Evolutionary conservation across 345 rosid genomes (phyloP).

Genomic region (Linum trigynum): DNA sequence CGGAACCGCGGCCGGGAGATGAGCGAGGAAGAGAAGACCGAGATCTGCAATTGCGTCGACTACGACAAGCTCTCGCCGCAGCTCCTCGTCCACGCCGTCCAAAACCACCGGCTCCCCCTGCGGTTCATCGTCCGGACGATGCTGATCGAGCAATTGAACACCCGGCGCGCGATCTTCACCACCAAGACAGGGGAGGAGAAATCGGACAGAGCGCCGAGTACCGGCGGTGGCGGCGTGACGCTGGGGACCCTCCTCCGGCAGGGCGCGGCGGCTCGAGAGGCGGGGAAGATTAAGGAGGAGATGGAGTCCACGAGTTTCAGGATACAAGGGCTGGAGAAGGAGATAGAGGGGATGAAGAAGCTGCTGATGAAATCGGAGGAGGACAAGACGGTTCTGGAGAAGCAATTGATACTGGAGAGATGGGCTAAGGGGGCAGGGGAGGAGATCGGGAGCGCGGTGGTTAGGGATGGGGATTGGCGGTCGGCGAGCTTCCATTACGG

Average conservation of each 20-base stretch:
- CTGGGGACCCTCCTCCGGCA: constrained; percentile 64
- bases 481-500: constrained; percentile 59
- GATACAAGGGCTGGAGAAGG: constrained; percentile 57
- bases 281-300: constrained; percentile 51
- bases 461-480: constrained; percentile 17
- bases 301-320: constrained; percentile 63
- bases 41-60: constrained; percentile 55
- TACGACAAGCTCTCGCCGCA: constrained; percentile 64
- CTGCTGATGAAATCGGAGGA: constrained; percentile 26
- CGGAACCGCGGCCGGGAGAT: constrained; percentile 49
- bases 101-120: constrained; percentile 72
- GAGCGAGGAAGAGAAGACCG: constrained; percentile 52
- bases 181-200: constrained; percentile 4
- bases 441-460: background rate
- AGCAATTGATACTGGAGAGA: constrained; percentile 10
- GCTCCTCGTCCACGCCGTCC: constrained; percentile 62
- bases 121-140: constrained; percentile 75
- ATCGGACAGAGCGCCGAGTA: background rate
- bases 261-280: constrained; percentile 48
- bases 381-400: constrained; percentile 16
- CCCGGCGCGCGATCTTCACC: constrained; percentile 49
- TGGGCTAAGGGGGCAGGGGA: constrained; percentile 23
- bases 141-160: constrained; percentile 69
- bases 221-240: constrained; percentile 21
- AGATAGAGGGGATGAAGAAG: constrained; percentile 54